Evolutionary conservation across 1,284 basidiomycete species (phyloP).

Genomic region (Melanopsichium pennsylvanicum): DNA sequence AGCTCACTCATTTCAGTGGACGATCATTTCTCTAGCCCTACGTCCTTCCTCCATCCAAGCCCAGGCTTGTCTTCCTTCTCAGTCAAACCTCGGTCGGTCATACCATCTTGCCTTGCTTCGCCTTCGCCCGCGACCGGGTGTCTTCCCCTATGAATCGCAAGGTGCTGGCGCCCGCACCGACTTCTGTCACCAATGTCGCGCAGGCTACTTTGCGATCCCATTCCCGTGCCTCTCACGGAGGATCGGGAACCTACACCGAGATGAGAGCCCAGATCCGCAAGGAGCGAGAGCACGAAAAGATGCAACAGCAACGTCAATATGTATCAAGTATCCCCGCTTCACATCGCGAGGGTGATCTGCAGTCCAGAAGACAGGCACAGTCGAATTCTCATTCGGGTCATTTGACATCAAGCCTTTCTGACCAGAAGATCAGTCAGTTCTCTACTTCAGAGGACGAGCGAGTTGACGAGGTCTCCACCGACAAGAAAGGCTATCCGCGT

Average conservation of each 20-base stretch:
- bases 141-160: constrained; percentile 32
- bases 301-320: constrained; percentile 4
- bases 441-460: constrained; percentile 6
- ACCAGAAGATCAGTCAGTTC: constrained; percentile 28
- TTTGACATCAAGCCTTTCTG: constrained; percentile 26
- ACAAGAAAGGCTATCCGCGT: constrained; percentile 22
- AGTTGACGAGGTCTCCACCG: constrained; percentile 3
- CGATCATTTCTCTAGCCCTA: background rate
- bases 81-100: background rate
- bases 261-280: constrained; percentile 43
- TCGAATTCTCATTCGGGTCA: constrained; percentile 1
- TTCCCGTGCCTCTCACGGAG: constrained; percentile 36
- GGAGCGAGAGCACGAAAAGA: constrained; percentile 39
- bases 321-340: background rate
- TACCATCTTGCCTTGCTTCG: background rate
- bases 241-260: constrained; percentile 50
- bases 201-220: constrained; percentile 22
- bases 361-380: constrained; percentile 1
- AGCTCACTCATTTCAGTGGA: constrained; percentile 3
- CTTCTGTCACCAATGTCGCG: constrained; percentile 31
- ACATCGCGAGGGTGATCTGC: constrained; percentile 5
- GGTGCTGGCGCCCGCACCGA: constrained; percentile 18
- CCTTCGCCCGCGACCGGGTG: background rate
- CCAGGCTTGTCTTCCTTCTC: constrained; percentile 6
- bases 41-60: constrained; percentile 4